These are phyloP conservation scores for Saprolegnia diclina DNA, from an alignment of 352 stramenopile genomes.

Conservation along the genomic window DNA sequence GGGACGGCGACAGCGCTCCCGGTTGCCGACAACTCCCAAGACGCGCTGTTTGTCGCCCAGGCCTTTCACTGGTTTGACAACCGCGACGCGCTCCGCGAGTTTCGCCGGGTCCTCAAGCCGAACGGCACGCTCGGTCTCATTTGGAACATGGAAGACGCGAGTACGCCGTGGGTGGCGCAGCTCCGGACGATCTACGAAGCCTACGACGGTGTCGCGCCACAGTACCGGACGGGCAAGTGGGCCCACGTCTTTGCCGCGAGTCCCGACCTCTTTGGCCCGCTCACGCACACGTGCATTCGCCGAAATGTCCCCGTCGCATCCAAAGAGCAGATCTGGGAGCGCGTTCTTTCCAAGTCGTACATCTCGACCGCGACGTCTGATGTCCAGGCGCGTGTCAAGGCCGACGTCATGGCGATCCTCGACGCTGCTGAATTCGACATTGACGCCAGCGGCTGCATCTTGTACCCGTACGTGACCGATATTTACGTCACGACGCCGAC, in stretches of 20 bases:
- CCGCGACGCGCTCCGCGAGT: slow-evolving; percentile 3
- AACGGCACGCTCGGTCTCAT: slow-evolving; percentile 17
- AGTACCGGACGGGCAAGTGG: slow-evolving; percentile 28
- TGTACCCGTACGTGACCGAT: slow-evolving; percentile 26
- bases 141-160: slow-evolving; percentile 29
- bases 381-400: slow-evolving; percentile 5
- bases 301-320: slow-evolving; percentile 1
- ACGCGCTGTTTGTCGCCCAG: slow-evolving; percentile 25
- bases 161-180: slow-evolving; percentile 22
- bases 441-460: slow-evolving; percentile 12
- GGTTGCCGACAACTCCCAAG: slow-evolving; percentile 12
- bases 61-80: slow-evolving; percentile 27
- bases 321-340: slow-evolving; percentile 25
- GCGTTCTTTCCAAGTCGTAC: slow-evolving; percentile 28
- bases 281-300: not conserved
- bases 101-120: slow-evolving; percentile 13
- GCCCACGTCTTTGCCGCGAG: not conserved
- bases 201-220: slow-evolving; percentile 19
- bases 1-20: slow-evolving; percentile 17
- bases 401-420: slow-evolving; percentile 11
- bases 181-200: slow-evolving; percentile 20
- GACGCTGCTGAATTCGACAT: slow-evolving; percentile 8
- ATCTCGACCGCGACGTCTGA: not conserved
- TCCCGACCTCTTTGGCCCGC: slow-evolving; percentile 8
- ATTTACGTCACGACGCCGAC: slow-evolving; percentile 15